Conservation (phyloP, 2,329 filamentous ascomycete species). For the Fusarium haematococcum region DNA sequence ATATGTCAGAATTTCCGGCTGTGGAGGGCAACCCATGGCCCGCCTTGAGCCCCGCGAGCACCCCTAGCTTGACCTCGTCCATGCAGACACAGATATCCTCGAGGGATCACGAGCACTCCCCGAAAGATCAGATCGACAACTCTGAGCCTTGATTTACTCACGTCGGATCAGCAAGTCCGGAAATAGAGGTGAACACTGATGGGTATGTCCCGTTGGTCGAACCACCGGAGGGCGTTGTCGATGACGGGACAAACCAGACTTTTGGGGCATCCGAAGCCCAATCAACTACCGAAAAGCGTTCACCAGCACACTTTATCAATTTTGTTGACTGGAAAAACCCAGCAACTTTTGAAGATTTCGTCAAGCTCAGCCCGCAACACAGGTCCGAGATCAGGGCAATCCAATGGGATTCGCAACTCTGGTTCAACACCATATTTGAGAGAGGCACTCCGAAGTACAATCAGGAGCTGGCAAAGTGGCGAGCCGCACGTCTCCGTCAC, state of each 20-base stretch:
- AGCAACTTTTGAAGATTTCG: background rate
- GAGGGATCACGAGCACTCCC: background rate
- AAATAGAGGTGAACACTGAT: background rate
- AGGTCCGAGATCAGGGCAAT: slow-evolving; percentile 7
- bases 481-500: background rate
- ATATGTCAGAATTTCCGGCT: background rate
- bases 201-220: background rate
- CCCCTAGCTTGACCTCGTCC: background rate
- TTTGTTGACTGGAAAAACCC: slow-evolving; percentile 8
- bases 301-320: slow-evolving; percentile 12
- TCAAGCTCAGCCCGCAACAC: slow-evolving; percentile 2
- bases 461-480: slow-evolving; percentile 1
- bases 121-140: background rate
- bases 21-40: background rate
- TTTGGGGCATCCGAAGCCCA: background rate
- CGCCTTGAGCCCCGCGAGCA: background rate
- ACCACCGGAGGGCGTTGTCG: background rate
- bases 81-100: background rate
- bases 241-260: background rate
- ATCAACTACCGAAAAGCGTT: background rate
- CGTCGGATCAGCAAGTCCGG: background rate
- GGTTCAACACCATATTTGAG: background rate
- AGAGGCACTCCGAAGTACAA: background rate
- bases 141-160: background rate
- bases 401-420: slow-evolving; percentile 2